Conservation (phyloP, 352 stramenopile species). For the Pythium volutum region DNA sequence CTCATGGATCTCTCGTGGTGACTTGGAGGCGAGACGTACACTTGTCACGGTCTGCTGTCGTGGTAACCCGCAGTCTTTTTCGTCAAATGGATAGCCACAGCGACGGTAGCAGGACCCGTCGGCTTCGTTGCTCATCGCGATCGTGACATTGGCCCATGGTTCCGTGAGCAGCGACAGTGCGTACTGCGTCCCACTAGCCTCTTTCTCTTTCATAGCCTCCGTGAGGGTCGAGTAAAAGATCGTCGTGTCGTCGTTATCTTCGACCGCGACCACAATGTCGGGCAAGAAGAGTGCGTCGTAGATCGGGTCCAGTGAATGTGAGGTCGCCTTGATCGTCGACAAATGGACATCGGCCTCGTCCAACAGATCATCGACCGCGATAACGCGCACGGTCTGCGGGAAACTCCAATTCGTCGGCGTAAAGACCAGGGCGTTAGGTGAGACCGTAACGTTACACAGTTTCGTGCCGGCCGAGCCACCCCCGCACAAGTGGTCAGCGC, state of each 20-base stretch:
- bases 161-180: slow-evolving; percentile 49
- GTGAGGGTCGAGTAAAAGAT: slow-evolving; percentile 48
- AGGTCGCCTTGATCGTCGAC: slow-evolving; percentile 45
- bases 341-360: slow-evolving; percentile 67
- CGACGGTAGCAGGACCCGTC: slow-evolving; percentile 57
- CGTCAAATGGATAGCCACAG: slow-evolving; percentile 68
- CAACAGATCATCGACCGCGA: slow-evolving; percentile 64
- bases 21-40: slow-evolving; percentile 52
- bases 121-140: slow-evolving; percentile 75
- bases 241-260: slow-evolving; percentile 59
- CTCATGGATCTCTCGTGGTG: slow-evolving; percentile 59
- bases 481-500: slow-evolving; percentile 7
- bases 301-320: slow-evolving; percentile 44
- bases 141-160: slow-evolving; percentile 67
- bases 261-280: slow-evolving; percentile 60
- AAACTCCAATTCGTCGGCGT: slow-evolving; percentile 50
- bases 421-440: slow-evolving; percentile 47
- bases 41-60: slow-evolving; percentile 65
- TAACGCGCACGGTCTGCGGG: slow-evolving; percentile 62
- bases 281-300: slow-evolving; percentile 58
- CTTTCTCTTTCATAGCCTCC: slow-evolving; percentile 41
- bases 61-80: slow-evolving; percentile 46
- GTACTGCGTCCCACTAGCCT: slow-evolving; percentile 29
- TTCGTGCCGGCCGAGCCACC: slow-evolving; percentile 18
- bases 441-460: slow-evolving; percentile 70